phyloP scores from a whole-genome alignment of 2,329 filamentous ascomycete species.

The Kalmusia sp. region DNA sequence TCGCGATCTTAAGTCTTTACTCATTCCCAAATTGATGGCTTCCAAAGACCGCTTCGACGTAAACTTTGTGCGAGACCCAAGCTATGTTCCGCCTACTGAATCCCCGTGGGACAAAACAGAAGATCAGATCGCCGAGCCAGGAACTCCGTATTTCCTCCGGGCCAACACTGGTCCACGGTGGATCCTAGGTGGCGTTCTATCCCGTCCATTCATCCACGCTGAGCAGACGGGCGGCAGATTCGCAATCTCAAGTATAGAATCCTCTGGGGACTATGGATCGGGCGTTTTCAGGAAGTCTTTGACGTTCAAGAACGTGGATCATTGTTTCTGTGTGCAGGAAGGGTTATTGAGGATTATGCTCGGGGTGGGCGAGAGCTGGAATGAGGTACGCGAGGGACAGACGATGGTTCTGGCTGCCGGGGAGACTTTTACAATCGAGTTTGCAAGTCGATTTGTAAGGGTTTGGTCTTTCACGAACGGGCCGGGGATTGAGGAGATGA shows the following conservation, averaged over 20 bases:
- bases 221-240: conserved; percentile 24
- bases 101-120: conserved; percentile 16
- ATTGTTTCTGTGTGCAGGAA: conserved; percentile 24
- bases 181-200: conserved; percentile 22
- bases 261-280: conserved; percentile 14
- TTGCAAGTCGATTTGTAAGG: conserved; percentile 22
- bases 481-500: conserved; percentile 22
- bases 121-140: conserved; percentile 11
- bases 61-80: conserved; percentile 19
- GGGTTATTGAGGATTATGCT: conserved; percentile 17
- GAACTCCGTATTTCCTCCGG: conserved; percentile 24
- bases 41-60: conserved; percentile 30
- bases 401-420: conserved; percentile 26
- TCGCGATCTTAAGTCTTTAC: conserved; percentile 15
- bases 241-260: conserved; percentile 27
- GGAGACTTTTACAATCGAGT: conserved; percentile 18
- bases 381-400: conserved; percentile 24
- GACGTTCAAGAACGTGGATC: conserved; percentile 21
- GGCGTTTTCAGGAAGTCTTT: conserved; percentile 7
- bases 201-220: conserved; percentile 24
- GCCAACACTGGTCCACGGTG: conserved; percentile 26
- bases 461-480: conserved; percentile 30
- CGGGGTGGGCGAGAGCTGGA: conserved; percentile 14
- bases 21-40: conserved; percentile 24
- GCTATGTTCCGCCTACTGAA: conserved; percentile 19